Evolutionary conservation across 805 yeast species (phyloP).

Genomic region (Myxozyma lipomycoides): DNA sequence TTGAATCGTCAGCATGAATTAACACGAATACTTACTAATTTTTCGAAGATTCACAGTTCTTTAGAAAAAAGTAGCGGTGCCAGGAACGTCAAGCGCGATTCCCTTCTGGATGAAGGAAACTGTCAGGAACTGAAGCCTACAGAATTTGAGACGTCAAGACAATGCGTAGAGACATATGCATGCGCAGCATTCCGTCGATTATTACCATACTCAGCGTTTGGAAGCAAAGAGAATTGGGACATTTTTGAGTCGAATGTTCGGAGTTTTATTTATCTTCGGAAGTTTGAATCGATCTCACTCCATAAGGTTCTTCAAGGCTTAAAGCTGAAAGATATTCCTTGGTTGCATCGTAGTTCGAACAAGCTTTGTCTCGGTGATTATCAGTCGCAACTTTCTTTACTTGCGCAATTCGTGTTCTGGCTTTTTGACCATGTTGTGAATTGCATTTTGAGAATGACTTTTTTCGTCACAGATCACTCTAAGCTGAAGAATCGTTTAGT

Average conservation of each 20-base stretch:
- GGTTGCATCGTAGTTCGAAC: slow-evolving; percentile 44
- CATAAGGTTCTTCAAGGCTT: slow-evolving; percentile 39
- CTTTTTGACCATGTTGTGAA: slow-evolving; percentile 47
- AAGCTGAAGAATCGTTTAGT: slow-evolving; percentile 39
- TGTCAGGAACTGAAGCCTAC: too few species aligned
- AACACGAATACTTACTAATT: too few species aligned
- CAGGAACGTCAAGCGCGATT: too few species aligned
- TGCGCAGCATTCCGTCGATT: slow-evolving; percentile 4
- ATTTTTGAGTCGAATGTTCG: slow-evolving; percentile 9
- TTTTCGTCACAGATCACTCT: slow-evolving; percentile 63
- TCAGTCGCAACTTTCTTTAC: slow-evolving; percentile 38
- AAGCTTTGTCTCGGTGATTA: slow-evolving; percentile 44
- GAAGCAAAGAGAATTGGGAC: slow-evolving; percentile 1
- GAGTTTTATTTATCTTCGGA: slow-evolving; percentile 39
- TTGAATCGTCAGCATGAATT: too few species aligned
- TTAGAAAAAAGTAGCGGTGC: too few species aligned
- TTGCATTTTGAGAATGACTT: slow-evolving; percentile 49
- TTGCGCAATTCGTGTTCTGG: slow-evolving; percentile 55
- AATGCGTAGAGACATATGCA: slow-evolving; percentile 10
- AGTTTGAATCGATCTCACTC: slow-evolving; percentile 40
- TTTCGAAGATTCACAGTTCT: too few species aligned
- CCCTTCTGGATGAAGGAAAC: too few species aligned
- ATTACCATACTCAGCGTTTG: slow-evolving; percentile 14
- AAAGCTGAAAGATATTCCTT: slow-evolving; percentile 45
- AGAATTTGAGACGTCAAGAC: background rate